phyloP scores from a whole-genome alignment of 2,329 filamentous ascomycete species.

The Aspergillus felis region DNA sequence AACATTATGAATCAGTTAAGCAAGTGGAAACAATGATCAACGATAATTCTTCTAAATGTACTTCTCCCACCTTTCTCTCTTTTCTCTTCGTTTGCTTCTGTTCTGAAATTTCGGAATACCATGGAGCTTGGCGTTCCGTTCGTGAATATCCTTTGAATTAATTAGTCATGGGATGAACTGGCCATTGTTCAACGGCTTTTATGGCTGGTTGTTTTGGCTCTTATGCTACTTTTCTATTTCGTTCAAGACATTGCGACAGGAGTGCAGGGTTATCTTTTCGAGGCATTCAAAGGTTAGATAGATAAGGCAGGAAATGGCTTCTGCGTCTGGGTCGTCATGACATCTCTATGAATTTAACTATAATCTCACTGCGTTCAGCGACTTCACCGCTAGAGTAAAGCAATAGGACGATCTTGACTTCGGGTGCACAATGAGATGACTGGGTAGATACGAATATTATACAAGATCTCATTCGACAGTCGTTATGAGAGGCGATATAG shows the following conservation, averaged over 20 bases:
- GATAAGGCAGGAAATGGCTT: slow-evolving; percentile 5
- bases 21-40: slow-evolving; percentile 44
- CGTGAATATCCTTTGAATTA: slow-evolving; percentile 11
- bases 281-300: slow-evolving; percentile 6
- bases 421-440: background rate
- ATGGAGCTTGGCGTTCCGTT: slow-evolving; percentile 16
- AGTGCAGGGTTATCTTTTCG: slow-evolving; percentile 7
- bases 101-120: slow-evolving; percentile 8
- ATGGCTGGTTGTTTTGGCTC: slow-evolving; percentile 10
- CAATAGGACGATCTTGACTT: background rate
- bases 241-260: slow-evolving; percentile 5
- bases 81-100: slow-evolving; percentile 9
- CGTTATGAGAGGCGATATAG: background rate
- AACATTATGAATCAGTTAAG: slow-evolving; percentile 47
- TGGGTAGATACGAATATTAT: background rate
- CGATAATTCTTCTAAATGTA: slow-evolving; percentile 16
- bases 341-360: background rate
- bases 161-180: background rate
- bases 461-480: background rate
- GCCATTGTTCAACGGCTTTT: background rate
- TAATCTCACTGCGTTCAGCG: background rate
- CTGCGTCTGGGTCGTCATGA: background rate
- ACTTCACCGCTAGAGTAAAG: background rate
- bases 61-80: slow-evolving; percentile 16
- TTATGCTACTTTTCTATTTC: slow-evolving; percentile 3